These are phyloP conservation scores for Diaporthe citrichinensis DNA, from an alignment of 2,329 filamentous ascomycete genomes.

Conservation along the genomic window DNA sequence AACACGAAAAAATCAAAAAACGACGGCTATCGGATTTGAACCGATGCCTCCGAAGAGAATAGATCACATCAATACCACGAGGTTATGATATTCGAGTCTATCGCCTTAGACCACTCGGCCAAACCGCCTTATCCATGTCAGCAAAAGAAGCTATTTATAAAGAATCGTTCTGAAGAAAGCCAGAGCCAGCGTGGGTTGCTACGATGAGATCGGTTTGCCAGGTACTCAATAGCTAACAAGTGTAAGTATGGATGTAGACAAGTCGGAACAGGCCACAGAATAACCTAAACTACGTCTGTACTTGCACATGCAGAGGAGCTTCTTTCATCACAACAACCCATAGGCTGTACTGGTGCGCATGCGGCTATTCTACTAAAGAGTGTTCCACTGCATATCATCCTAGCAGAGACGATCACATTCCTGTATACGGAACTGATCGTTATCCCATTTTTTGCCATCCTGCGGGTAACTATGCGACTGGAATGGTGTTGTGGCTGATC, in stretches of 20 bases:
- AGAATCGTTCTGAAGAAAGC: too few relatives aligned
- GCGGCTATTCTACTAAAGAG: background rate
- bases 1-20: background rate
- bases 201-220: too few relatives aligned
- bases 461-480: background rate
- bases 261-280: background rate
- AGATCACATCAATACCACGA: slow-evolving; percentile 11
- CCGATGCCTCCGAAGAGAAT: slow-evolving; percentile 40
- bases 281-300: background rate
- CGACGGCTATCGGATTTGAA: slow-evolving; percentile 40
- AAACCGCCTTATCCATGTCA: background rate
- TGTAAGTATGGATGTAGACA: background rate
- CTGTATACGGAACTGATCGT: background rate
- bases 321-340: background rate
- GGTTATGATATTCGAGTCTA: slow-evolving; percentile 33
- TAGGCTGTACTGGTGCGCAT: background rate
- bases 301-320: background rate
- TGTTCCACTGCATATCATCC: background rate
- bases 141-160: rapidly evolving
- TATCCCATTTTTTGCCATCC: background rate
- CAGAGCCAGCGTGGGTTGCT: too few relatives aligned
- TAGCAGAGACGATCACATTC: background rate
- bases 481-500: slow-evolving; percentile 2
- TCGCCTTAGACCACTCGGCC: slow-evolving; percentile 40
- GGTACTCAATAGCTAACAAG: too few relatives aligned